Base-by-base conservation (phyloP, 2,329 filamentous ascomycete species). In the Orbilia brochopaga region DNA sequence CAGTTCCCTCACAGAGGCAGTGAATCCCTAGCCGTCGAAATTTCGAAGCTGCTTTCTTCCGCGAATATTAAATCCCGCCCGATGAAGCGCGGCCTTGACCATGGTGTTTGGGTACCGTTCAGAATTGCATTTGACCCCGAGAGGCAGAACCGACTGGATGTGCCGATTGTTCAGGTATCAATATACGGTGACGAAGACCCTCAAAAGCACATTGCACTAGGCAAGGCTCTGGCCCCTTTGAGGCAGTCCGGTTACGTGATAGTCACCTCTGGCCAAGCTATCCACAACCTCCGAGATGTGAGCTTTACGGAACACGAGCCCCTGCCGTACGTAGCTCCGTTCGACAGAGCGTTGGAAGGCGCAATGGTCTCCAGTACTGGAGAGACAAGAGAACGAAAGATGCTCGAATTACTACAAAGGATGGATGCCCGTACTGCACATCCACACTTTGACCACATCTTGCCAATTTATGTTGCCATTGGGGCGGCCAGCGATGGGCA, bases 81-180 rank as follows among this genome's bases (percentile, higher is more conserved):
- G 1, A 83, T 87, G 0, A 83, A 85, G 51, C 81, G 89, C 44
- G 89, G 89, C 0, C 81, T 91, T 0, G 89, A 92, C 76, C 90
- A 92, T 77, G 90, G 90, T 19, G 88, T 91, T 23, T 92, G 88
- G 83, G 87, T 85, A 0, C 85, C 85, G 10, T 91, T 91, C 78
- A 84, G 44, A 6, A 46, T 50, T 83, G 86, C 86, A 15, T 90
- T 90, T 77, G 79, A 86, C 61, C 86, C 86, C 0, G 80, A 85
- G 15, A 37, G 27, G 11, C 77, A 81, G 5, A 90, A 89, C 76
- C 86, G 87, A 1, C 78, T 90, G 10, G 82, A 82, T 50, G 84
- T 89, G 1, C 89, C 89, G 0, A 81, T 92, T 5, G 87, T 92
- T 10, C 89, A 92, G 76, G 86, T 90, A 32, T 90, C 87, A 1